phyloP scores from a whole-genome alignment of 768 basidiomycete species.

The Calocybe gangraenosa region DNA sequence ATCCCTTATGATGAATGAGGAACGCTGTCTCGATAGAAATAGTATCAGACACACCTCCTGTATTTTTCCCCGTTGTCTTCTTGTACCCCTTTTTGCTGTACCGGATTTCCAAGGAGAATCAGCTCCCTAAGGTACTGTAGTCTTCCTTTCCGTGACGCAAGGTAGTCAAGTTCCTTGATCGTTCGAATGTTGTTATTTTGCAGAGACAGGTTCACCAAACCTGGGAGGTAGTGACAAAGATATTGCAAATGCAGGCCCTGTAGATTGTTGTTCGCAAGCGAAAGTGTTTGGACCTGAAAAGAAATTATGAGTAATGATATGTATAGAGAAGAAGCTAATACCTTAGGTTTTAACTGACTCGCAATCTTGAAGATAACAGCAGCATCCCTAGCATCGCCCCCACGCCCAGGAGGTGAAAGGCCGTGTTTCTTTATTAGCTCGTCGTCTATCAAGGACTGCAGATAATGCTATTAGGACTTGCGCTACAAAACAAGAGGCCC shows the following conservation, averaged over 20 bases:
- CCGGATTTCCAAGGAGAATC: constrained; percentile 71
- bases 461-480: constrained; percentile 18
- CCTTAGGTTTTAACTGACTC: constrained; percentile 69
- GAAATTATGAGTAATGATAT: constrained; percentile 9
- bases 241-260: constrained; percentile 55
- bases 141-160: constrained; percentile 56
- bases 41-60: constrained; percentile 47
- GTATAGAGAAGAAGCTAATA: constrained; percentile 21
- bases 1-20: constrained; percentile 45
- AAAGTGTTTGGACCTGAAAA: constrained; percentile 69
- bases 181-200: constrained; percentile 70
- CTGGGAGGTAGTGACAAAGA: constrained; percentile 72
- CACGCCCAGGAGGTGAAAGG: constrained; percentile 66
- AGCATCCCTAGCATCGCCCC: constrained; percentile 60
- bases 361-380: constrained; percentile 90
- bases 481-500: constrained; percentile 16
- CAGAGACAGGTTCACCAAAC: constrained; percentile 73
- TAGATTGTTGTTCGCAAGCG: constrained; percentile 72
- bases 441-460: constrained; percentile 75
- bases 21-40: background rate
- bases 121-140: constrained; percentile 66
- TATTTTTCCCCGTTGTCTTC: constrained; percentile 59
- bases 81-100: constrained; percentile 58
- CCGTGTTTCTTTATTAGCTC: constrained; percentile 68
- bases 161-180: constrained; percentile 66